These are phyloP conservation scores for Umbellularia californica DNA, from an alignment of 164 flowering plant genomes.

Conservation along the genomic window DNA sequence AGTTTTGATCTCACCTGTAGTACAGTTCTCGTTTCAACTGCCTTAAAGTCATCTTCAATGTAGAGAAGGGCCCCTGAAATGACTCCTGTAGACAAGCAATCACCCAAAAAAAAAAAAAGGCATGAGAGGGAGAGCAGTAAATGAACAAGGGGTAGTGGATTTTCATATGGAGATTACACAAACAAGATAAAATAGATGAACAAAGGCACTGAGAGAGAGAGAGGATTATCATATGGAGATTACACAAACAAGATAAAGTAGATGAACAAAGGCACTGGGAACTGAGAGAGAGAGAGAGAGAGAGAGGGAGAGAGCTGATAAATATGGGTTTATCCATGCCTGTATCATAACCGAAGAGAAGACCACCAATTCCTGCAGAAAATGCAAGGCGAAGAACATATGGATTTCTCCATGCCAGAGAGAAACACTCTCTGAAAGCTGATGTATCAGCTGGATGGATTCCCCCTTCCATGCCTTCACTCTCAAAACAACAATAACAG, in stretches of 20 bases:
- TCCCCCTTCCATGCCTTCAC: constrained; percentile 53
- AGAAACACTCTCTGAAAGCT: constrained; percentile 65
- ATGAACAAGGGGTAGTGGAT: too few relatives aligned
- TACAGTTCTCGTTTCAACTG: constrained; percentile 11
- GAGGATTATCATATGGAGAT: too few relatives aligned
- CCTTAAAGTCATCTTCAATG: constrained; percentile 10
- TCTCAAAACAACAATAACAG: background rate
- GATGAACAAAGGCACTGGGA: too few relatives aligned
- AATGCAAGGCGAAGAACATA: constrained; percentile 70
- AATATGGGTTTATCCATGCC: constrained; percentile 28
- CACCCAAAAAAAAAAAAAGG: too few relatives aligned
- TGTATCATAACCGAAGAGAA: constrained; percentile 91
- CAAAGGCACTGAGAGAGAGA: too few relatives aligned
- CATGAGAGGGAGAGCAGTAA: too few relatives aligned
- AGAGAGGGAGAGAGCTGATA: too few relatives aligned
- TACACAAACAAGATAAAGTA: too few relatives aligned
- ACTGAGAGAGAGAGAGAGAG: too few relatives aligned
- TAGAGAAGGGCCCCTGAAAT: constrained; percentile 17
- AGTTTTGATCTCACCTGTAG: constrained; percentile 9
- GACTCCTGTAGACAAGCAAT: constrained; percentile 6
- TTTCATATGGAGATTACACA: too few relatives aligned
- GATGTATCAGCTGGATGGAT: constrained; percentile 29
- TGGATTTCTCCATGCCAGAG: constrained; percentile 47
- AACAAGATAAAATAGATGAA: too few relatives aligned
- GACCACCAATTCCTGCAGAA: constrained; percentile 90